A percentile compares a stretch with the other conserved stretches of the same genome.
These are phyloP conservation scores for Cladophialophora chaetospira DNA, from an alignment of 2,329 filamentous ascomycete species.

Conservation along the genomic window DNA sequence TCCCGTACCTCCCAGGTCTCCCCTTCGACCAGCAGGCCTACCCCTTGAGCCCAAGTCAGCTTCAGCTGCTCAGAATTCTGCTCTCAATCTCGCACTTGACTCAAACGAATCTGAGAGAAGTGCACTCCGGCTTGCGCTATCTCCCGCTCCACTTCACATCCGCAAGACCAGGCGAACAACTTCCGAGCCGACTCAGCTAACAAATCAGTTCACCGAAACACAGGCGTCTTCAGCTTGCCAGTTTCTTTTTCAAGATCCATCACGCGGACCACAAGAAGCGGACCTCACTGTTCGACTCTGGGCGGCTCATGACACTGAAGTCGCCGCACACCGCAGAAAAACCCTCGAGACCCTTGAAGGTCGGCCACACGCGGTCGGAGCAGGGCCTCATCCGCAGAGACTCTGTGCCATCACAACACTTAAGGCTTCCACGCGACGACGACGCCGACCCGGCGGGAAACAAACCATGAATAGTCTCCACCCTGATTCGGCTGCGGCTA, in stretches of 20 bases:
- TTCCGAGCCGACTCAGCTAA: not conserved
- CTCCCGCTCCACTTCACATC: constrained; percentile 20
- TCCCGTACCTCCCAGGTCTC: constrained; percentile 12
- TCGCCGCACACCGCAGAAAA: constrained; percentile 12
- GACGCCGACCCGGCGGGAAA: constrained; percentile 42
- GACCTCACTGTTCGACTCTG: not conserved
- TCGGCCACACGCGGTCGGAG: constrained; percentile 11
- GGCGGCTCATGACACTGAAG: constrained; percentile 2
- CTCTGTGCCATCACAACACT: not conserved
- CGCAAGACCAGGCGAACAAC: constrained; percentile 16
- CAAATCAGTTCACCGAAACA: not conserved
- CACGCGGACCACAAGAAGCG: not conserved
- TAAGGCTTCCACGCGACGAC: constrained; percentile 11
- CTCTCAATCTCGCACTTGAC: not conserved
- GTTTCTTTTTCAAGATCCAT: not conserved
- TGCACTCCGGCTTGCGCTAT: constrained; percentile 20
- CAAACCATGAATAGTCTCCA: constrained; percentile 28
- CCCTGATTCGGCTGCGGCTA: constrained; percentile 36
- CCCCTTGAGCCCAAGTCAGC: not conserved
- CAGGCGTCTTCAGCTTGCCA: not conserved
- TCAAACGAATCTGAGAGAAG: constrained; percentile 12
- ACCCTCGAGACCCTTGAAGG: constrained; percentile 11
- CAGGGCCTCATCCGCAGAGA: not conserved
- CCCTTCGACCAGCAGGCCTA: constrained; percentile 12
- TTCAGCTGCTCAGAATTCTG: not conserved